phyloP scores from a whole-genome alignment of 257 asterid genomes.

The Phtheirospermum japonicum region DNA sequence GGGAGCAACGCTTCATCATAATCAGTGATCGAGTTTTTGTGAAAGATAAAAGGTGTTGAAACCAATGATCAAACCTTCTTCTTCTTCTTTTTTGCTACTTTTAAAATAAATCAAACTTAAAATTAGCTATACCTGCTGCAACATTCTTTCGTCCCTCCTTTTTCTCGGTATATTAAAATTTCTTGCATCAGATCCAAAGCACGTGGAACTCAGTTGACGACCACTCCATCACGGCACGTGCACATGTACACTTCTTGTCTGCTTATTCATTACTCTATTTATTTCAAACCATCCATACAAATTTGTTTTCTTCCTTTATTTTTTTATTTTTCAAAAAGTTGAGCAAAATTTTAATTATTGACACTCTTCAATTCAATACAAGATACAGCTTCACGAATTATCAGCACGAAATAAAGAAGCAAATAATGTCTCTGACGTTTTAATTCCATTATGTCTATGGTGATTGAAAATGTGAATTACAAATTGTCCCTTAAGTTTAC shows the following conservation, averaged over 20 bases:
- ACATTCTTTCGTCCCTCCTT: neutral
- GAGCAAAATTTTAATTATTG: no score
- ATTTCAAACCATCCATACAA: no score
- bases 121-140: neutral
- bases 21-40: constrained; percentile 8
- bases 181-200: constrained; percentile 84
- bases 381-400: no score
- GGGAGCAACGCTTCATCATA: constrained; percentile 22
- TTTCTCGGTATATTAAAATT: neutral
- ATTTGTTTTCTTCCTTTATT: no score
- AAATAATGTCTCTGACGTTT: no score
- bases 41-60: neutral
- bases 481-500: no score
- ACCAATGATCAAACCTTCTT: neutral
- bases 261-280: neutral
- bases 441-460: no score
- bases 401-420: no score
- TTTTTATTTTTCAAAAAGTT: no score
- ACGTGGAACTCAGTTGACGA: constrained; percentile 57
- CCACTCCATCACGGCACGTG: constrained; percentile 75
- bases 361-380: no score
- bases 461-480: no score
- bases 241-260: constrained; percentile 34
- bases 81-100: neutral
- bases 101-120: neutral